Evolutionary conservation across 1,284 basidiomycete genomes (phyloP), one percentile per base, ranked within the genome.

Genomic region (Trichosporon inkin): DNA sequence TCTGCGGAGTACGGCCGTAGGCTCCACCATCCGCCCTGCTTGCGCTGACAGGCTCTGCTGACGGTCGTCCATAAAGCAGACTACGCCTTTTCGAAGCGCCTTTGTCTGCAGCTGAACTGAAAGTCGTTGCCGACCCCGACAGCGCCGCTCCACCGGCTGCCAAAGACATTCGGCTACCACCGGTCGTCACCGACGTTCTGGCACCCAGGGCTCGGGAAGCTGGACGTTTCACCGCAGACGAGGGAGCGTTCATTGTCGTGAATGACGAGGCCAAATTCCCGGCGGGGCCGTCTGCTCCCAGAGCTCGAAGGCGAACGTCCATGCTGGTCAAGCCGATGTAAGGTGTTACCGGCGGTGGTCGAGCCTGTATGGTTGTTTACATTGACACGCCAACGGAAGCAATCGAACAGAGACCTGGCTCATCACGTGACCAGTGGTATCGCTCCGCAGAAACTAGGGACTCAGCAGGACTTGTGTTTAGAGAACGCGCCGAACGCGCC

Each of bases 1-100:
- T 49, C 24, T 49, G 77, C 5, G 90, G 89, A n/a, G 89, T 92
- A 59, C 85, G 80, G 0, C 88, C 88, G 73, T 84, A 85, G 54
- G 80, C 62, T 0, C 71, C 68, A 5, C 65, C 73, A 52, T 76
- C 84, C 10, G 81, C 81, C 68, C 90, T 88, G 32, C 81, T 83
- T 1, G 32, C 62, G 19, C 57, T 64, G 1, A 58, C 22, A 2
- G 51, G 22, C 10, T 54, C 53, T 8, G 44, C 22, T 7, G 24
- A 16, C 3, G 44, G 44, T 3, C 44, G 44, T 2, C 44, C 44
- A n/a, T 51, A 39, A 34, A 53, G 19, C 39, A 60, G 56, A 32
- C 59, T 60, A 1, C 59, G 49, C 16, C 59, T 37, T 38, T 56
- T 56, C 6, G 24, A n/a, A 2, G n/a, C 6, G 24, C 24, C 24